phyloP scores from a whole-genome alignment of 148 eudicot species.

The Vaccinium macrocarpon region DNA sequence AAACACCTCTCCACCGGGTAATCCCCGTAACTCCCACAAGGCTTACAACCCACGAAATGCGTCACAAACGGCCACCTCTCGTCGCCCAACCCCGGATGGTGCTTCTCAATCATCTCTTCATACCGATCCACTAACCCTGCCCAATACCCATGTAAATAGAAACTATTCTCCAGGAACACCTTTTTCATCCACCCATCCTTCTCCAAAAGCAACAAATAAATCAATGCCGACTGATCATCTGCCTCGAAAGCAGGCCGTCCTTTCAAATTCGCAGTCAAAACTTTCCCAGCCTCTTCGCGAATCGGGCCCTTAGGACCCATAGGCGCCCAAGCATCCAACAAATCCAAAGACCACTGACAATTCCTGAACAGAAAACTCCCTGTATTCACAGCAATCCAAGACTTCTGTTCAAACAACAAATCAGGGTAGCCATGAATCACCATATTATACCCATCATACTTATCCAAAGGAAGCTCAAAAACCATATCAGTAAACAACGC shows the following conservation, averaged over 20 bases:
- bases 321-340: constrained; percentile 72
- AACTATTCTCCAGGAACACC: constrained; percentile 64
- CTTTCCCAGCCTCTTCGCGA: constrained; percentile 59
- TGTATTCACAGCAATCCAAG: constrained; percentile 70
- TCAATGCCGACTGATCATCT: constrained; percentile 77
- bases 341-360: constrained; percentile 75
- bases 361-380: constrained; percentile 68
- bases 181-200: constrained; percentile 50
- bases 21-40: constrained; percentile 74
- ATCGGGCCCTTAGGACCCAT: constrained; percentile 73
- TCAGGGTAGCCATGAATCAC: constrained; percentile 74
- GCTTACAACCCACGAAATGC: constrained; percentile 79
- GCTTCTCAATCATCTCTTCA: constrained; percentile 55
- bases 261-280: constrained; percentile 45
- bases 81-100: constrained; percentile 61
- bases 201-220: constrained; percentile 56
- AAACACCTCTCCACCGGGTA: constrained; percentile 64
- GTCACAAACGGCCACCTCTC: constrained; percentile 82
- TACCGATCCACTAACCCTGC: constrained; percentile 57
- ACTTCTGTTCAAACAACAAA: constrained; percentile 54
- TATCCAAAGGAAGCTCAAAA: constrained; percentile 57
- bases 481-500: constrained; percentile 83
- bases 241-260: constrained; percentile 67
- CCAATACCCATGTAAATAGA: constrained; percentile 74
- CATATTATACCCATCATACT: constrained; percentile 49